phyloP scores from a whole-genome alignment of 495 filamentous ascomycete species.

The Aspergillus nidulans region DNA sequence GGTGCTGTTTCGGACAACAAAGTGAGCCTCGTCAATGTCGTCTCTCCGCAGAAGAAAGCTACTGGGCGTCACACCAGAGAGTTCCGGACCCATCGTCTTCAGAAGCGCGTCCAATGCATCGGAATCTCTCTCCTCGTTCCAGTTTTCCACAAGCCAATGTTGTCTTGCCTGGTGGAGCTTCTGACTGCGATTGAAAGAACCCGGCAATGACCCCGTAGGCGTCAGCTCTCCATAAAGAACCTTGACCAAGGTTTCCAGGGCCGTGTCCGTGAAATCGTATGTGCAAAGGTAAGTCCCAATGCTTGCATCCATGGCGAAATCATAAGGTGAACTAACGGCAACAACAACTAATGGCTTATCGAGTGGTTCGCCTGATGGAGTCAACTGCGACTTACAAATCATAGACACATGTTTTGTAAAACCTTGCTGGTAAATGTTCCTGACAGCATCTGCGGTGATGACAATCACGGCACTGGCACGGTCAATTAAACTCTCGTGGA shows the following conservation, averaged over 20 bases:
- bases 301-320: constrained; percentile 86
- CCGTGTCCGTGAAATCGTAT: constrained; percentile 90
- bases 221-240: constrained; percentile 73
- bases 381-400: constrained; percentile 74
- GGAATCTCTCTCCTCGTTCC: constrained; percentile 71
- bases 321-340: constrained; percentile 87
- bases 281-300: constrained; percentile 90
- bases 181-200: constrained; percentile 75
- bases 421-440: constrained; percentile 83
- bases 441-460: constrained; percentile 83
- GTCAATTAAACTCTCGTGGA: constrained; percentile 86
- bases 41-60: constrained; percentile 67
- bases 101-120: constrained; percentile 65
- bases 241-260: constrained; percentile 75
- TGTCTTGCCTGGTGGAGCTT: constrained; percentile 77
- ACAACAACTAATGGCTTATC: constrained; percentile 74
- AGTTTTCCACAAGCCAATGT: constrained; percentile 85
- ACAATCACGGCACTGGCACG: constrained; percentile 80
- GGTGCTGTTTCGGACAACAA: constrained; percentile 86
- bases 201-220: constrained; percentile 69
- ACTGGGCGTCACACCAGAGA: constrained; percentile 64
- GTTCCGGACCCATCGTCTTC: constrained; percentile 35
- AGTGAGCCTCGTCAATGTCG: constrained; percentile 72
- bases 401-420: constrained; percentile 93
- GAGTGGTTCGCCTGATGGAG: constrained; percentile 48